Conservation (phyloP, 176 grass and related monocot genomes). For the Sorghum bicolor region Sorghum_bicolor_NCBIv3 NC_012872.2:4447501-4448000, state of each 20-base stretch:
- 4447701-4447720: not conserved
- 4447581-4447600: not conserved
- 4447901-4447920: constrained; percentile 50
- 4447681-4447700: not conserved
- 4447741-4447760: not conserved
- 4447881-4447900: constrained; percentile 25
- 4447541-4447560: not conserved
- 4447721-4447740: not conserved
- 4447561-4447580: not conserved
- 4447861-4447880: constrained; percentile 22
- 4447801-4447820: not conserved
- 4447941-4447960: constrained; percentile 42
- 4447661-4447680: not conserved
- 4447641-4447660: not conserved
- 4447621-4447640: not conserved
- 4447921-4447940: not conserved
- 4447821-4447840: not conserved
- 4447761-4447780: too few species aligned
- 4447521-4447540: constrained; percentile 23
- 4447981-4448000: constrained; percentile 6
- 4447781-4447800: not conserved
- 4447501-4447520: constrained; percentile 19
- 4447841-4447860: constrained; percentile 17
- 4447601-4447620: not conserved
- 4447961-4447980: not conserved